Evolutionary conservation across 2,329 filamentous ascomycete genomes (phyloP).

Genomic region (Shiraia bambusicola): DNA sequence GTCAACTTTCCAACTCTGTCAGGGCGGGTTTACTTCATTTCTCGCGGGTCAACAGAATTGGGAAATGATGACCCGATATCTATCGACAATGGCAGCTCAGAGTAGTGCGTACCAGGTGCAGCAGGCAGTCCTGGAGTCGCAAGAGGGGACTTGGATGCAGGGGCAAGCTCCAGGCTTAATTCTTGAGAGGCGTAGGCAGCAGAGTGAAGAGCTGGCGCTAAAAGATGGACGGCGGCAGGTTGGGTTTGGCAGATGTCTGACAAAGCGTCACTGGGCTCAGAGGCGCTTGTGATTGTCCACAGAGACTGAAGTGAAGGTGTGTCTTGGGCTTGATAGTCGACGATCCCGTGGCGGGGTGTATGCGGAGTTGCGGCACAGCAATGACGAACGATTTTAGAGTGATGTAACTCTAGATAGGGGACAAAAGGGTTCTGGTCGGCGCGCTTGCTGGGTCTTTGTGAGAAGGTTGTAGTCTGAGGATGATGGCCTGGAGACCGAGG

Average conservation of each 20-base stretch:
- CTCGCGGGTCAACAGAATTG: slow-evolving; percentile 31
- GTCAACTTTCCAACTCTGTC: not conserved
- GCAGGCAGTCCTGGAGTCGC: slow-evolving; percentile 21
- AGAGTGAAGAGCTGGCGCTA: slow-evolving; percentile 23
- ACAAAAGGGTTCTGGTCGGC: slow-evolving; percentile 32
- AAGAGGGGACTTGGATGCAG: slow-evolving; percentile 18
- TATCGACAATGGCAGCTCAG: slow-evolving; percentile 19
- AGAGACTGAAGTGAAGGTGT: slow-evolving; percentile 24
- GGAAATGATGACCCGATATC: slow-evolving; percentile 25
- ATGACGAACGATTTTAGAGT: slow-evolving; percentile 30
- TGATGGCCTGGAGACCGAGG: slow-evolving; percentile 33
- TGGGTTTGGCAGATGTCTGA: slow-evolving; percentile 13
- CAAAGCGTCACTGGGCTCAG: slow-evolving; percentile 23
- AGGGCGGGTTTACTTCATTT: slow-evolving; percentile 40
- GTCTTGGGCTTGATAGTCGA: slow-evolving; percentile 29
- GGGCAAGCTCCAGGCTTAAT: slow-evolving; percentile 12
- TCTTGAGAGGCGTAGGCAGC: slow-evolving; percentile 19
- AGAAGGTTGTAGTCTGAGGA: slow-evolving; percentile 35
- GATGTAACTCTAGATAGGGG: slow-evolving; percentile 34
- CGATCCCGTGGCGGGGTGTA: slow-evolving; percentile 32
- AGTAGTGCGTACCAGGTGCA: slow-evolving; percentile 24
- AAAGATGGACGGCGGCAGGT: slow-evolving; percentile 14
- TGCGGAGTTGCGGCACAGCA: slow-evolving; percentile 37
- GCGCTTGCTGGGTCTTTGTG: slow-evolving; percentile 38
- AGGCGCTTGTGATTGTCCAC: slow-evolving; percentile 25